Conservation (phyloP, 768 basidiomycete genomes). For the Thelephora ganbajun region DNA sequence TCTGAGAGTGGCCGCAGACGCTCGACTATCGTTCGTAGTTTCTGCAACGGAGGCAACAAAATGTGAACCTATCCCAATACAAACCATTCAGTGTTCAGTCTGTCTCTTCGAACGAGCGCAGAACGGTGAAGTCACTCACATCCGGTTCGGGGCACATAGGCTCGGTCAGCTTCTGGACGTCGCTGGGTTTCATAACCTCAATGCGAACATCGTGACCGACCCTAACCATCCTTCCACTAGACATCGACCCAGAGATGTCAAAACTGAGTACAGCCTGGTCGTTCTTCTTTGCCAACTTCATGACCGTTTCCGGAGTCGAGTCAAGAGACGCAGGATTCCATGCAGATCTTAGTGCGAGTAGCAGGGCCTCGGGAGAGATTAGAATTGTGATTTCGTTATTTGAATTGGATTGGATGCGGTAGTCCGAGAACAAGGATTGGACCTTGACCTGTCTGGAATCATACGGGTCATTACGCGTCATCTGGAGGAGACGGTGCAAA, state of each 20-base stretch:
- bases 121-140: slow-evolving; percentile 25
- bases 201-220: slow-evolving; percentile 75
- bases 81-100: neutral
- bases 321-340: slow-evolving; percentile 26
- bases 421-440: slow-evolving; percentile 53
- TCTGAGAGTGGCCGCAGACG: slow-evolving; percentile 59
- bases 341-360: slow-evolving; percentile 54
- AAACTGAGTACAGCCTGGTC: slow-evolving; percentile 67
- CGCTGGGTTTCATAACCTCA: slow-evolving; percentile 63
- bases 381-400: slow-evolving; percentile 67
- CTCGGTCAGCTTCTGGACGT: slow-evolving; percentile 59
- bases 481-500: slow-evolving; percentile 15
- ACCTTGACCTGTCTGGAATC: slow-evolving; percentile 44
- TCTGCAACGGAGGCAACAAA: slow-evolving; percentile 57
- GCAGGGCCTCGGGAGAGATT: slow-evolving; percentile 61
- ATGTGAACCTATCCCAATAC: slow-evolving; percentile 49
- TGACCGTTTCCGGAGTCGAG: slow-evolving; percentile 47
- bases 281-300: slow-evolving; percentile 81
- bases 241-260: slow-evolving; percentile 52
- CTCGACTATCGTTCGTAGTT: slow-evolving; percentile 69
- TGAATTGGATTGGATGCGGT: slow-evolving; percentile 80
- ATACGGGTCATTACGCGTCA: slow-evolving; percentile 9
- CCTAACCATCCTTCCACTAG: slow-evolving; percentile 47
- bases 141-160: slow-evolving; percentile 82
- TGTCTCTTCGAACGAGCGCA: neutral